Conservation (phyloP, 192 early-diverging fungal species). For the Glomus cerebriforme region DNA sequence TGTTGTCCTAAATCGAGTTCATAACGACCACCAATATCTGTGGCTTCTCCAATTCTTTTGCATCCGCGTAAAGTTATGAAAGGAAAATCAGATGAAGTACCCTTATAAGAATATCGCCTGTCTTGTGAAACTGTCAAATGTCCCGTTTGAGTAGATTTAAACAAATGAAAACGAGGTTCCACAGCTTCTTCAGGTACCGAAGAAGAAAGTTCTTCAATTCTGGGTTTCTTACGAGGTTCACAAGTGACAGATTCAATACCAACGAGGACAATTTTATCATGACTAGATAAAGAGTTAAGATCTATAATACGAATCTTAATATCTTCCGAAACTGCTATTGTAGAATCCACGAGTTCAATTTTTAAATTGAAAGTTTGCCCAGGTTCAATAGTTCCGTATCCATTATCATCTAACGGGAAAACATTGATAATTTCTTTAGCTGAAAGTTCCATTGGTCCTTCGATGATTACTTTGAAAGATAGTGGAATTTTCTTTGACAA, state of each 20-base stretch:
- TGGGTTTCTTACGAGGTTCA: conserved; percentile 33
- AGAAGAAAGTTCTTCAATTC: conserved; percentile 36
- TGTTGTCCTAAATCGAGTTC: conserved; percentile 81
- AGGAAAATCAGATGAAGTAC: conserved; percentile 38
- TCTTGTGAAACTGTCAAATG: not conserved
- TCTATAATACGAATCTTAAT: conserved; percentile 76
- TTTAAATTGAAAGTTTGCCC: conserved; percentile 57
- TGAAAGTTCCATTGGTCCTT: conserved; percentile 76
- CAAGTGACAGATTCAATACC: conserved; percentile 55
- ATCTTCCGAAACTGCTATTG: conserved; percentile 72
- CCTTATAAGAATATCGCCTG: not conserved
- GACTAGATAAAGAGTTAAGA: conserved; percentile 60
- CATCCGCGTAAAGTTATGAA: conserved; percentile 67
- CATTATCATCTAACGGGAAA: conserved; percentile 57
- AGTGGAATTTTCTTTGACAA: conserved; percentile 63
- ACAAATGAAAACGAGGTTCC: not conserved
- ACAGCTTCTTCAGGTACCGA: conserved; percentile 32
- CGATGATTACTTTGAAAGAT: conserved; percentile 67
- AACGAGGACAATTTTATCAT: conserved; percentile 62
- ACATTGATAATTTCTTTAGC: conserved; percentile 64
- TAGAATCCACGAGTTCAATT: conserved; percentile 62
- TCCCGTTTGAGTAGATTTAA: not conserved
- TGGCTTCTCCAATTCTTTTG: conserved; percentile 56
- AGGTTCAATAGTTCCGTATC: conserved; percentile 59
- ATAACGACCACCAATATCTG: conserved; percentile 63